These are phyloP conservation scores for Rosellinia necatrix DNA, from an alignment of 2,329 filamentous ascomycete genomes.

Conservation along the genomic window DNA sequence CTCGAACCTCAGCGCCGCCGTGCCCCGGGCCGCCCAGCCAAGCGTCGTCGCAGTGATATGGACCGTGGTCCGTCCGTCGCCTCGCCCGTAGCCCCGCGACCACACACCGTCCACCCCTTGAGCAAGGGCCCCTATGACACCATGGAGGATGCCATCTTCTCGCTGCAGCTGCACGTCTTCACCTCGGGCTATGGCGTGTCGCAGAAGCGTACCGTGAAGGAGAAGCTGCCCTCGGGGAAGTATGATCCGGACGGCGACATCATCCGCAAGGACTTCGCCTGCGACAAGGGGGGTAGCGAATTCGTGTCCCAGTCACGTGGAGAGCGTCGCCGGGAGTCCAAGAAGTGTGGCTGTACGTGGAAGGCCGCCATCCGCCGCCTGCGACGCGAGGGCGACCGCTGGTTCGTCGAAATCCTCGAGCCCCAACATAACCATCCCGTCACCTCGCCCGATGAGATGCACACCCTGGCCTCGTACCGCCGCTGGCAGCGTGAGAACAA, in stretches of 20 bases:
- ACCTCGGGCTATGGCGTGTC: conserved; percentile 40
- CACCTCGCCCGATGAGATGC: conserved; percentile 37
- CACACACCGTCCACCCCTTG: conserved; percentile 30
- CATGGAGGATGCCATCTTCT: conserved; percentile 38
- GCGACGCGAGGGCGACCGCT: conserved; percentile 37
- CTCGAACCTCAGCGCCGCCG: conserved; percentile 16
- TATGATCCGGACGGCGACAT: conserved; percentile 38
- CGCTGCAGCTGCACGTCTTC: conserved; percentile 39
- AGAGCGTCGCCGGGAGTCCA: conserved; percentile 36
- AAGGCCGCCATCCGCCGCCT: conserved; percentile 36
- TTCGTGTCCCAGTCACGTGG: conserved; percentile 40
- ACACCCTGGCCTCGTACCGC: conserved; percentile 39
- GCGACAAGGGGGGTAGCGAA: conserved; percentile 38
- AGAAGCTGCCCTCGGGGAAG: conserved; percentile 39
- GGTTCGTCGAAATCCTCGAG: conserved; percentile 40
- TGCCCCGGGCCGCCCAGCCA: conserved; percentile 17
- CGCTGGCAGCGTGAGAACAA: conserved; percentile 41
- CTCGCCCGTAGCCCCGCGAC: conserved; percentile 16
- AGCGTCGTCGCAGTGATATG: conserved; percentile 24
- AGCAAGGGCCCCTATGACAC: conserved; percentile 37
- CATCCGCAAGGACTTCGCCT: conserved; percentile 39
- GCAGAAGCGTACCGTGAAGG: conserved; percentile 40
- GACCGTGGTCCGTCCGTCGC: conserved; percentile 8
- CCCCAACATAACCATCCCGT: conserved; percentile 36
- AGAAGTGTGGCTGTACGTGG: conserved; percentile 39